Percentiles rank a stretch among this genome's conserved stretches.
Conservation (phyloP, 306 rosid species). For the Clitoria ternatea region DNA sequence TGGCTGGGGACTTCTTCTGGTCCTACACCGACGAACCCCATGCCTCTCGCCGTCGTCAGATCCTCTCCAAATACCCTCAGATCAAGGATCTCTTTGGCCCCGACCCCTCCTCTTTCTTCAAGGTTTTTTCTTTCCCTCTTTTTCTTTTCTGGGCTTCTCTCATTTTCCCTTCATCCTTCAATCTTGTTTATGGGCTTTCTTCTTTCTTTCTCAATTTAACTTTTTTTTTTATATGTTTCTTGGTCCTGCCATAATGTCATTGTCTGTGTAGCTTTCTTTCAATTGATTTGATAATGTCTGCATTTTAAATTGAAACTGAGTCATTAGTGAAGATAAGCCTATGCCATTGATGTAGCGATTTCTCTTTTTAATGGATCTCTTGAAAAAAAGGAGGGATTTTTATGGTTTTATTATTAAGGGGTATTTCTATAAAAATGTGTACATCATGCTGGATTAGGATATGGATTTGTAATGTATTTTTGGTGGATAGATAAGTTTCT, state of each 20-base stretch:
- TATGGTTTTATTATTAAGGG: neutral
- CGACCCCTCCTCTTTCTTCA: slow-evolving; percentile 59
- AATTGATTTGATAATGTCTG: neutral
- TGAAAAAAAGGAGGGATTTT: neutral
- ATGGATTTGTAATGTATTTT: slow-evolving; percentile 5
- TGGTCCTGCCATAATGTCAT: neutral
- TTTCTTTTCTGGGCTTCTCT: neutral
- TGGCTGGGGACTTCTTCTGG: slow-evolving; percentile 86
- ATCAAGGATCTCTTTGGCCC: slow-evolving; percentile 86
- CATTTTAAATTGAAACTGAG: neutral
- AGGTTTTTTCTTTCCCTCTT: slow-evolving; percentile 38
- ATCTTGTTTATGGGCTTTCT: neutral
- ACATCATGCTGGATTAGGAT: neutral
- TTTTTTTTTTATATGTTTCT: neutral
- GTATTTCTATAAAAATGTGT: neutral
- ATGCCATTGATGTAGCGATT: neutral
- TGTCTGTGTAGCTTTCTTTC: neutral
- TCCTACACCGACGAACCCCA: slow-evolving; percentile 94
- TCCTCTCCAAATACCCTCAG: slow-evolving; percentile 88
- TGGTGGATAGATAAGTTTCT: neutral
- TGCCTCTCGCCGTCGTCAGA: slow-evolving; percentile 84
- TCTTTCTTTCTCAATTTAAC: neutral
- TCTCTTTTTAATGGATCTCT: no score
- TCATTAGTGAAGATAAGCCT: neutral
- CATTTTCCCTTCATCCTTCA: neutral